phyloP scores from a whole-genome alignment of 2,329 filamentous ascomycete genomes.

The Diatrype stigma region DNA sequence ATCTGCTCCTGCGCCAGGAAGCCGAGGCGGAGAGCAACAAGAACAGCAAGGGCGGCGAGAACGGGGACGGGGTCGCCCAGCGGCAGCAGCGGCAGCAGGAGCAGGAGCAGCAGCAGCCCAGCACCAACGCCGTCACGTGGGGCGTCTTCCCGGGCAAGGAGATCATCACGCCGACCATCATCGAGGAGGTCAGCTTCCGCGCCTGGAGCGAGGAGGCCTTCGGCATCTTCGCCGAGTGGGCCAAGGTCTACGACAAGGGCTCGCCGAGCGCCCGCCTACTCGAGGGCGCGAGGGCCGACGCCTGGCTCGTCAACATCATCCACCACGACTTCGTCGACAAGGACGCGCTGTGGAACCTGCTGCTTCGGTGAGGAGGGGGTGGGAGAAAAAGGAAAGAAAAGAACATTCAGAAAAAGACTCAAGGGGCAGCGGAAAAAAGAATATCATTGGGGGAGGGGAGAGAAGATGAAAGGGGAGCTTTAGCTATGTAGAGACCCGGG shows the following conservation, averaged over 20 bases:
- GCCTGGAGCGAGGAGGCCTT: constrained; percentile 97
- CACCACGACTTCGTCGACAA: constrained; percentile 72
- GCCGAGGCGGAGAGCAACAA: too few species aligned
- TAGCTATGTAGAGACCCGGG: too few species aligned
- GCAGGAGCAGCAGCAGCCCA: constrained; percentile 26
- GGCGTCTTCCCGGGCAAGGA: constrained; percentile 93
- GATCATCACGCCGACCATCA: constrained; percentile 93
- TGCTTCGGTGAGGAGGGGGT: constrained; percentile 36
- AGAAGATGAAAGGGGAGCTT: too few species aligned
- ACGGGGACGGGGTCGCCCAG: constrained; percentile 31
- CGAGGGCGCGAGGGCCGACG: constrained; percentile 60
- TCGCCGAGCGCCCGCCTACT: constrained; percentile 70
- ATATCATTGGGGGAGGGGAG: too few species aligned
- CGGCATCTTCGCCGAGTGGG: constrained; percentile 93
- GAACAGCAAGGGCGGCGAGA: too few species aligned
- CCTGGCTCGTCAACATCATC: constrained; percentile 89
- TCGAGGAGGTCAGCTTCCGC: constrained; percentile 89
- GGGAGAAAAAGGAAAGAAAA: too few species aligned
- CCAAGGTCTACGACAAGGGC: constrained; percentile 74
- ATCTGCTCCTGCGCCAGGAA: constrained; percentile 29
- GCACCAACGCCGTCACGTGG: constrained; percentile 95
- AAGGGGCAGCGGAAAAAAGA: too few species aligned
- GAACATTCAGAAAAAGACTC: too few species aligned
- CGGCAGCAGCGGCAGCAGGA: constrained; percentile 55
- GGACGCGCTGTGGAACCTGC: constrained; percentile 67